Percentiles rank a stretch among this genome's conserved stretches.
phyloP scores from a whole-genome alignment of 2,329 filamentous ascomycete genomes.

The Epichloe elymi region DNA sequence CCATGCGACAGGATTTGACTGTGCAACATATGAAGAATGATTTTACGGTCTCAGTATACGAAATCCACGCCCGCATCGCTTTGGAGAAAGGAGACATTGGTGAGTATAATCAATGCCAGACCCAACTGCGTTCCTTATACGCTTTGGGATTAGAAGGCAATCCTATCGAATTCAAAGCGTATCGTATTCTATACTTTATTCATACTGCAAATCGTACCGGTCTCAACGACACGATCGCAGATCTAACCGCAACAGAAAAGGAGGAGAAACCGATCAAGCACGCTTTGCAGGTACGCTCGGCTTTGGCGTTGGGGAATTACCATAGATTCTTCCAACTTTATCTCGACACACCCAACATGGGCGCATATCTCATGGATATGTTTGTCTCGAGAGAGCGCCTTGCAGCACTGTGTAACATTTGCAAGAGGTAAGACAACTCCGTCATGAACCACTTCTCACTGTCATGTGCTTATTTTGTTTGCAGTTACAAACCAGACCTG shows the following conservation, averaged over 20 bases:
- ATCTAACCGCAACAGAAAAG: slow-evolving; percentile 98
- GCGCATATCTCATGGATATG: slow-evolving; percentile 98
- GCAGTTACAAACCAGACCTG: slow-evolving; percentile 83
- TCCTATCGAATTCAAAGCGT: slow-evolving; percentile 92
- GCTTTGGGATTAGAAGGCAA: slow-evolving; percentile 76
- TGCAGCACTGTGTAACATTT: slow-evolving; percentile 79
- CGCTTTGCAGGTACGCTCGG: slow-evolving; percentile 80
- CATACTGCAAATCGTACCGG: slow-evolving; percentile 96
- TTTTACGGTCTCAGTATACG: slow-evolving; percentile 92
- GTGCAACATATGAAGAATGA: slow-evolving; percentile 95
- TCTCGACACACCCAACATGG: slow-evolving; percentile 89
- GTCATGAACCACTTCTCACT: too few species aligned
- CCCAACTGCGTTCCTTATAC: slow-evolving; percentile 87
- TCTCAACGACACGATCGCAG: slow-evolving; percentile 95
- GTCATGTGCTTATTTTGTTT: background rate
- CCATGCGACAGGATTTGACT: slow-evolving; percentile 91
- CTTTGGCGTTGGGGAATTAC: slow-evolving; percentile 87
- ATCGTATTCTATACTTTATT: slow-evolving; percentile 99
- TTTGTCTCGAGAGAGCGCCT: slow-evolving; percentile 91
- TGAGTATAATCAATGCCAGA: slow-evolving; percentile 99
- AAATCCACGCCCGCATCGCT: slow-evolving; percentile 93
- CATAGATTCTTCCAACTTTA: slow-evolving; percentile 97
- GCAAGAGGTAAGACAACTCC: slow-evolving; percentile 57
- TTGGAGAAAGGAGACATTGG: slow-evolving; percentile 96
- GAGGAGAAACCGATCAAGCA: slow-evolving; percentile 73